phyloP scores from a whole-genome alignment of 352 stramenopile species.

The Phytopythium cucurbitacearum region DNA sequence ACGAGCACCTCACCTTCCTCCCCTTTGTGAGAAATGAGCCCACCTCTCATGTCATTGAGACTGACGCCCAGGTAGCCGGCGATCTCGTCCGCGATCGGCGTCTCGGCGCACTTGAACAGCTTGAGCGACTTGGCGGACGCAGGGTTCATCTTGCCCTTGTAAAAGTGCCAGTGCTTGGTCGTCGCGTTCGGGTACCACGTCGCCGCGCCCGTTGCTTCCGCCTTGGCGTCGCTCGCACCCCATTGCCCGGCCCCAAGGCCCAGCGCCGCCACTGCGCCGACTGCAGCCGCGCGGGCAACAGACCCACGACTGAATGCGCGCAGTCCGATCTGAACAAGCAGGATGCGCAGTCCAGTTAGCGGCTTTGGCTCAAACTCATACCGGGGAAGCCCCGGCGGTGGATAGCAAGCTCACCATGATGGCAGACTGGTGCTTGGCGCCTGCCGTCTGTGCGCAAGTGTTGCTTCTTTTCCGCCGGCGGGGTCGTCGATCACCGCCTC shows the following conservation, averaged over 20 bases:
- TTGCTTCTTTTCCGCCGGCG: no score
- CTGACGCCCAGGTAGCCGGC: slow-evolving; percentile 72
- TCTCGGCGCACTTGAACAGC: slow-evolving; percentile 88
- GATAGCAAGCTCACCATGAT: no score
- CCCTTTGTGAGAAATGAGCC: background rate
- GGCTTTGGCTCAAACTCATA: no score
- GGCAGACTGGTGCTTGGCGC: no score
- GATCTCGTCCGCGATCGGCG: slow-evolving; percentile 84
- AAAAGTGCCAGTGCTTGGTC: slow-evolving; percentile 88
- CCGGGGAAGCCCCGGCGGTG: no score
- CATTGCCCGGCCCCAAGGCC: slow-evolving; percentile 28
- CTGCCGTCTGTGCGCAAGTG: no score
- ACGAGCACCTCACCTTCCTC: background rate
- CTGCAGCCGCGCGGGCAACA: slow-evolving; percentile 13
- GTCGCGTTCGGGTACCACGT: slow-evolving; percentile 77
- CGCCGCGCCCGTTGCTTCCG: slow-evolving; percentile 7
- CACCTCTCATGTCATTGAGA: slow-evolving; percentile 72
- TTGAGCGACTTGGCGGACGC: slow-evolving; percentile 80
- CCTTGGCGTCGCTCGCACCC: slow-evolving; percentile 6
- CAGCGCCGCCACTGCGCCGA: slow-evolving; percentile 29
- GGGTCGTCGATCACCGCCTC: no score
- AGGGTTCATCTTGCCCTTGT: slow-evolving; percentile 84
- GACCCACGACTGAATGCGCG: slow-evolving; percentile 13
- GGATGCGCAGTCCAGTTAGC: background rate
- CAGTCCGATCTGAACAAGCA: slow-evolving; percentile 27